phyloP scores from a whole-genome alignment of 495 filamentous ascomycete genomes.

The Haplographium delicatum region DNA sequence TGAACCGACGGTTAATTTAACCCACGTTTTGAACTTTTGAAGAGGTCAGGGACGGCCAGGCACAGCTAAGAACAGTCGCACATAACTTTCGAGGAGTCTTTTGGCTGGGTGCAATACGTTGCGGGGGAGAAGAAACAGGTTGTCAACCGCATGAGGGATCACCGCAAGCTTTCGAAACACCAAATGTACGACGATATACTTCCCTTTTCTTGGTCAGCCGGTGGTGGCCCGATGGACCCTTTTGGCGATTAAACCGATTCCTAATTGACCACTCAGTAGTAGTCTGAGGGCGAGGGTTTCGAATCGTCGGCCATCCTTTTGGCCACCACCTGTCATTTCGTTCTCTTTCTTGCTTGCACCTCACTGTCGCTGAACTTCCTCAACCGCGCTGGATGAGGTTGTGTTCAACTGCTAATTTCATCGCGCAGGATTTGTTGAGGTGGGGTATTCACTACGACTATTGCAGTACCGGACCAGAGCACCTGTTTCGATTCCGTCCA shows the following conservation, averaged over 20 bases:
- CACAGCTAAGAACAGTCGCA: constrained; percentile 6
- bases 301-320: constrained; percentile 1
- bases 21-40: not conserved
- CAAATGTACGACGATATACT: constrained; percentile 22
- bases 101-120: not conserved
- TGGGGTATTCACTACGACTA: not conserved
- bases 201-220: not conserved
- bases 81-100: not conserved
- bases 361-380: not conserved
- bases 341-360: not conserved
- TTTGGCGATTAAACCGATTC: not conserved
- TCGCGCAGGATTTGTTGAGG: constrained; percentile 2
- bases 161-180: constrained; percentile 21
- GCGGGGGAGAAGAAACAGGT: constrained; percentile 2
- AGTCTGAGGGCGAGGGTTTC: not conserved
- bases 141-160: constrained; percentile 18
- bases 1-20: constrained; percentile 2
- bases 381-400: constrained; percentile 16
- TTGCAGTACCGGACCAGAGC: constrained; percentile 1
- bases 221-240: not conserved
- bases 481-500: constrained; percentile 1
- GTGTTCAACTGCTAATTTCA: constrained; percentile 13
- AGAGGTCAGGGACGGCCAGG: too few species aligned
- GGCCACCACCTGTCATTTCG: not conserved
- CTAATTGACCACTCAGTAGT: not conserved